phyloP scores from a whole-genome alignment of 169 alveolate genomes.

The Cryptosporidium tyzzeri region DNA sequence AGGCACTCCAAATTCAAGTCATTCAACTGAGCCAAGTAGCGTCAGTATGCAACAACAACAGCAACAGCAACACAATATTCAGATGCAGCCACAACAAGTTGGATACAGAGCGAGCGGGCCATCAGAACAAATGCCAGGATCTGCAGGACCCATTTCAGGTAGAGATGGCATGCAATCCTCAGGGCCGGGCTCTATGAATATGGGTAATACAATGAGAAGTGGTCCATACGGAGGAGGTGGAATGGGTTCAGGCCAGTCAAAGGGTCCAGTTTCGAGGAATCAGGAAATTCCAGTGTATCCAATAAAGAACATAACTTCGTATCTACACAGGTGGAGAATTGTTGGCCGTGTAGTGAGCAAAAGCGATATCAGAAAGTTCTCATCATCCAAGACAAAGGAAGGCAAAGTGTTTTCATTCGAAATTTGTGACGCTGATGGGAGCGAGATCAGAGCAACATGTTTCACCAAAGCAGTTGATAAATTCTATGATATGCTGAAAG shows the following conservation, averaged over 20 bases:
- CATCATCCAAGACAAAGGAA: slow-evolving; percentile 72
- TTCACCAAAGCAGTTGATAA: slow-evolving; percentile 75
- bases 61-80: not conserved
- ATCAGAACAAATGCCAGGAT: not conserved
- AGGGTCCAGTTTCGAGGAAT: slow-evolving; percentile 65
- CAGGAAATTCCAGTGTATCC: slow-evolving; percentile 73
- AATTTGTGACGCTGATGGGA: slow-evolving; percentile 74
- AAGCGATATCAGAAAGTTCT: slow-evolving; percentile 73
- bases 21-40: slow-evolving; percentile 11
- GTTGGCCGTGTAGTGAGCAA: slow-evolving; percentile 75
- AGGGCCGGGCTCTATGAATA: slow-evolving; percentile 35
- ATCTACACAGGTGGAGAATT: slow-evolving; percentile 76
- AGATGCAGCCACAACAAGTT: not conserved
- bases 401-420: slow-evolving; percentile 77
- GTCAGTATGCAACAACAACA: not conserved
- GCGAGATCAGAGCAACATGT: slow-evolving; percentile 75
- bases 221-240: slow-evolving; percentile 40
- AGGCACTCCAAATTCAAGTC: slow-evolving; percentile 20
- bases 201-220: slow-evolving; percentile 29
- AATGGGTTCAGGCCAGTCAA: slow-evolving; percentile 1
- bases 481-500: slow-evolving; percentile 57
- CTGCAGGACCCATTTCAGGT: slow-evolving; percentile 23
- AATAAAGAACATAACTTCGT: slow-evolving; percentile 56
- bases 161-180: not conserved
- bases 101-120: not conserved